Evolutionary conservation across 345 rosid species (phyloP).

Genomic region (Murraya koenigii): DNA sequence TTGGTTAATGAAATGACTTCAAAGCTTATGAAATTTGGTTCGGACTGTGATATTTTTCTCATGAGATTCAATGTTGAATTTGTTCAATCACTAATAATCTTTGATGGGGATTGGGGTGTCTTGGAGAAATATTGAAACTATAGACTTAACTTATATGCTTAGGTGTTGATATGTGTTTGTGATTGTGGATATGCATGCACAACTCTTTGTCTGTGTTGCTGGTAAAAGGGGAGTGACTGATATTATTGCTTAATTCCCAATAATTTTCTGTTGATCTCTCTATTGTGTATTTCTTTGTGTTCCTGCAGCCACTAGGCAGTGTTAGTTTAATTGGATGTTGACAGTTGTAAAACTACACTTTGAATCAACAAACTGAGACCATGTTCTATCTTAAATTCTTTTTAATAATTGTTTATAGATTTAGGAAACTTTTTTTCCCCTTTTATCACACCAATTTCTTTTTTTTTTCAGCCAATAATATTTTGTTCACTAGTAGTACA

Average conservation of each 20-base stretch:
- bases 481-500: background rate
- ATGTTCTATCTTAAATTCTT: background rate
- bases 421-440: background rate
- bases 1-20: background rate
- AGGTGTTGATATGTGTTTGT: background rate
- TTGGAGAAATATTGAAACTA: background rate
- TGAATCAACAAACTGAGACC: background rate
- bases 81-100: background rate
- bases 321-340: background rate
- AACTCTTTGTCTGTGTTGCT: background rate
- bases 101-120: background rate
- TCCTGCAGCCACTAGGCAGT: background rate
- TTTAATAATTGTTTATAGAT: background rate
- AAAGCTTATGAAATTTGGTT: conserved; percentile 2
- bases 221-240: background rate
- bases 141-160: background rate
- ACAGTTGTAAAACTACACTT: background rate
- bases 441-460: background rate
- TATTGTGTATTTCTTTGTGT: background rate
- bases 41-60: background rate
- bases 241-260: background rate
- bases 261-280: background rate
- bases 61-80: background rate
- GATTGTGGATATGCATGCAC: background rate
- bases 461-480: background rate